Evolutionary conservation across 2,329 filamentous ascomycete genomes (phyloP), one percentile per base, ranked within the genome.

Genomic region (Pestalotiopsis sp.): DNA sequence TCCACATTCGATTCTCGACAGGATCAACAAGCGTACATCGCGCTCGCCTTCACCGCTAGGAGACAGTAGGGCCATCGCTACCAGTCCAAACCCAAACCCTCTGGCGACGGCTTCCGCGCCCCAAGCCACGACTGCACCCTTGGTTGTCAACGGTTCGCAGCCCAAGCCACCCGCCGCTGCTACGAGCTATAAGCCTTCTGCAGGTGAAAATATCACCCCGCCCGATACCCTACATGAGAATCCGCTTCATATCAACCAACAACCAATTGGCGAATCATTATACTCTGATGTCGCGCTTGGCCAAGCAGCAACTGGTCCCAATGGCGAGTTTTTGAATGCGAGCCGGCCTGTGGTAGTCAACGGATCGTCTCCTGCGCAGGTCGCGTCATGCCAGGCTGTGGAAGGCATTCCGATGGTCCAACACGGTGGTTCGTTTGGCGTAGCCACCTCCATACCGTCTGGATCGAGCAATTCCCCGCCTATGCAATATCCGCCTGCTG

Each of bases 11-110:
- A 82, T 88, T 27, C 79, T 89, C 6, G 86, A 89, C 66, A 81
- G 86, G 52, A 87, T 88, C 77, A 83, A 36, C 31, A 36, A 82
- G 72, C 81, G 85, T 49, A 83, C 83, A 2, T 89, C 87, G 2
- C 82, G 86, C 14, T 89, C 87, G 4, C 87, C 86, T 13, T 90
- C 87, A 3, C 87, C 87, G 0, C 77, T 87, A 2, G 84, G 86
- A 68, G 27, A 27, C 27, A 77, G 79, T 58, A 82, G 85, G 62
- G 81, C 82, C 1, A 81, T 82, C 40, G 84, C 85, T 0, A 73
- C 79, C 0, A 82, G 80, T 4, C 81, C 79, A 25, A 78, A 79
- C 56, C 80, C 83, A 1, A 78, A 81, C 0, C 79, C 84, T 2
- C 72, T 83, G n/a, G 73, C 75, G n/a, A 79, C 82, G 2, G 77